Base-by-base conservation (phyloP, 2,329 filamentous ascomycete genomes). In the Sporothrix globosa region DNA sequence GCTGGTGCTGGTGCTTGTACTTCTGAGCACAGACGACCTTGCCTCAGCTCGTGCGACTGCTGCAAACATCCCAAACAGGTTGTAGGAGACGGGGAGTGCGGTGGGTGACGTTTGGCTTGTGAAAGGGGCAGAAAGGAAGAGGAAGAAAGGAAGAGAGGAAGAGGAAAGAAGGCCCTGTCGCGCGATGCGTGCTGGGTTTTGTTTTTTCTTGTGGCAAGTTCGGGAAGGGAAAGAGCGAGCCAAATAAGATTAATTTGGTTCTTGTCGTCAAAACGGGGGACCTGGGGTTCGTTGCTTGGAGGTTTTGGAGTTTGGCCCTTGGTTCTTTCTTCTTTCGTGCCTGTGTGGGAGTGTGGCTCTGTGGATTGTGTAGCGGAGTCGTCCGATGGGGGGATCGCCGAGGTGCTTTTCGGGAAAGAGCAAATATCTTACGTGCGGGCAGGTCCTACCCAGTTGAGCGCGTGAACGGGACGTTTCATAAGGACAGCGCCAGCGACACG, bases 1-100 rank as follows among this genome's bases (percentile, higher is more conserved):
- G 58, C 46, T 63, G 21, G 44, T 48, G 69, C 60, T 72, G 60
- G 65, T 72, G 69, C 48, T 58, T 71, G 75, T 73, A 69, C 74
- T 75, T 73, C 75, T 76, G 73, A 77, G 74, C 72, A 76, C 74
- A 70, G 77, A 75, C 75, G 78, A 79, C 77, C 78, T 77, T 74
- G 78, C 76, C 76, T 79, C 78, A 76, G 76, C 76, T 73, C 79
- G 74, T 71, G 76, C 77, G 73, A 79, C 76, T 54, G 77, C 75
- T 72, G 78, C 75, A 76, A 80, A 80, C 79, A 80, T 80, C 72
- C 77, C 74, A 77, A 52, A 75, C 71, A 54, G 56, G 69, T 56
- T 50, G 56, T 30, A 63, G 70, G 19, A 11, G 61, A 46, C 9
- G 56, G 21, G 56, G 41, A 48, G 52, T 68, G 34, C 30, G 48